Conservation (phyloP, 352 stramenopile species). For the Pythium volutum region DNA sequence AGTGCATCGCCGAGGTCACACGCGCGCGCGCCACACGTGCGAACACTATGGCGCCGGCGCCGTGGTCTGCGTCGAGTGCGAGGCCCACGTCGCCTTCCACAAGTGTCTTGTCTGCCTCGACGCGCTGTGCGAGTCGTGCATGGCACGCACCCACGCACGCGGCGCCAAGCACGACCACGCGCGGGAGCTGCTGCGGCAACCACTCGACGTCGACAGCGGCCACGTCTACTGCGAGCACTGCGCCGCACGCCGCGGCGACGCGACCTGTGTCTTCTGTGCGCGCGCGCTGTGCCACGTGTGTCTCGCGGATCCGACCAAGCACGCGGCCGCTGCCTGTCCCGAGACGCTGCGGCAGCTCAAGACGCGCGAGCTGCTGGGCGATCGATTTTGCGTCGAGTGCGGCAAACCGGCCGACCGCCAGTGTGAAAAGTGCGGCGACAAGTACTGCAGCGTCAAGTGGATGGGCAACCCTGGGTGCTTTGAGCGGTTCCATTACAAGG, state of each 20-base stretch:
- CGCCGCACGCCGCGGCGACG: slow-evolving; percentile 44
- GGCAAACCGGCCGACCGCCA: slow-evolving; percentile 64
- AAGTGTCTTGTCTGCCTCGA: slow-evolving; percentile 66
- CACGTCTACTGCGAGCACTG: slow-evolving; percentile 70
- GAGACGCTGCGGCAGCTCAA: slow-evolving; percentile 60
- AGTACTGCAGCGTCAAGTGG: slow-evolving; percentile 82
- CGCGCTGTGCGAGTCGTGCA: slow-evolving; percentile 63
- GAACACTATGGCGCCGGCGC: slow-evolving; percentile 62
- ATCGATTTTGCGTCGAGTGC: slow-evolving; percentile 73
- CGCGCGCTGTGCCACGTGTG: slow-evolving; percentile 57
- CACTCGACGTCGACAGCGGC: slow-evolving; percentile 26
- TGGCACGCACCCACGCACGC: slow-evolving; percentile 51
- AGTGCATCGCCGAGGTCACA: slow-evolving; percentile 62
- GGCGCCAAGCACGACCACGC: slow-evolving; percentile 40
- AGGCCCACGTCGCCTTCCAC: slow-evolving; percentile 58
- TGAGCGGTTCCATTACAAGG: slow-evolving; percentile 75
- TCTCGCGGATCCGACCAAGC: slow-evolving; percentile 32
- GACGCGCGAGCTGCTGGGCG: slow-evolving; percentile 46
- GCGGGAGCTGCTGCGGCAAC: slow-evolving; percentile 50
- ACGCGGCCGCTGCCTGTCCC: slow-evolving; percentile 45
- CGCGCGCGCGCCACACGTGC: slow-evolving; percentile 42
- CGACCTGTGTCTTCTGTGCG: slow-evolving; percentile 52
- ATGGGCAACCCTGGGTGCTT: slow-evolving; percentile 85
- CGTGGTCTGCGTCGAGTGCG: slow-evolving; percentile 68
- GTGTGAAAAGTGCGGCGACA: slow-evolving; percentile 62